Evolutionary conservation across 208 protist genomes (phyloP).

Genomic region (Trypanosoma mega): DNA sequence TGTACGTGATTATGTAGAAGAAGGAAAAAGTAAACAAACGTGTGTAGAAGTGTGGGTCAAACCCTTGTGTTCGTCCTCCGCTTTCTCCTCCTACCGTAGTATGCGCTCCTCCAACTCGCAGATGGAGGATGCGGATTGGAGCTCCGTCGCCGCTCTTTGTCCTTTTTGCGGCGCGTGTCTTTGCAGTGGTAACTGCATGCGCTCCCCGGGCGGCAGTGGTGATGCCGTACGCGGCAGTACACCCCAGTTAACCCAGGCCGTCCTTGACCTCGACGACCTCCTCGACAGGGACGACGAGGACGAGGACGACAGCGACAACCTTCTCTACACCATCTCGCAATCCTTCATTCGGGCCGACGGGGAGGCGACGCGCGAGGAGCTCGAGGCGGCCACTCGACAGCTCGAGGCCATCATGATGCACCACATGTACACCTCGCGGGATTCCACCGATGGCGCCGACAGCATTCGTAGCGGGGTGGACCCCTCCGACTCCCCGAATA

Average conservation of each 20-base stretch:
- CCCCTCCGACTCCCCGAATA: no score
- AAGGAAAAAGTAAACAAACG: no score
- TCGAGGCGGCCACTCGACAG: background rate
- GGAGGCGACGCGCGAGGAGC: background rate
- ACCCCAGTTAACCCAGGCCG: background rate
- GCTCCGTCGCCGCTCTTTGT: slow-evolving; percentile 1
- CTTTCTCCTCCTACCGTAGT: background rate
- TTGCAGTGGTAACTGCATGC: slow-evolving; percentile 6
- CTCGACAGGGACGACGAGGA: background rate
- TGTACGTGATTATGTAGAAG: background rate
- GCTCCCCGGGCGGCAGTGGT: background rate
- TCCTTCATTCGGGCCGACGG: background rate
- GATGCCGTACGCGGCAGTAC: background rate
- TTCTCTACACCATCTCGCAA: background rate
- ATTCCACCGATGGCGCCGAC: background rate
- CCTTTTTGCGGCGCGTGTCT: slow-evolving; percentile 3
- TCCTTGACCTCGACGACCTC: slow-evolving; percentile 3
- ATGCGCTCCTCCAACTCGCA: background rate
- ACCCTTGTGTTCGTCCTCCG: background rate
- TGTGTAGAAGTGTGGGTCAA: no score
- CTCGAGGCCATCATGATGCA: slow-evolving; percentile 8
- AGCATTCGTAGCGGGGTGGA: no score
- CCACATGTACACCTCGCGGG: background rate
- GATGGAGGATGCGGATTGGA: slow-evolving; percentile 4
- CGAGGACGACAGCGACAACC: background rate